Percentiles rank a stretch among this genome's conserved stretches.
These are phyloP conservation scores for Diaporthe caulivora DNA, from an alignment of 2,329 filamentous ascomycete species.

Conservation along the genomic window DNA sequence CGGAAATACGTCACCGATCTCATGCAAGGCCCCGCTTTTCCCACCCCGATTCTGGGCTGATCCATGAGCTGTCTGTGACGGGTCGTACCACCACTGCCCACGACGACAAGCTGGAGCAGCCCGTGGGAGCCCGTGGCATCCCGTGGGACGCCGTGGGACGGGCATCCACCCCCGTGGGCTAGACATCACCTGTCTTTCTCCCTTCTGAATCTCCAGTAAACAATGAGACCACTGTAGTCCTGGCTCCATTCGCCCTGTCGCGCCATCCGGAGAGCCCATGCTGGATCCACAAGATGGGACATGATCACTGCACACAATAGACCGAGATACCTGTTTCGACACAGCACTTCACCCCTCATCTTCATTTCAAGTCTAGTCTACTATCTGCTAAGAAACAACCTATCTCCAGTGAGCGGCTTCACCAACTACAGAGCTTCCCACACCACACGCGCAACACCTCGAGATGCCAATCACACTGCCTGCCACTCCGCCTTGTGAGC, in stretches of 20 bases:
- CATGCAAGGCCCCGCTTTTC: constrained; percentile 36
- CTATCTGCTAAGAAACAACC: neutral
- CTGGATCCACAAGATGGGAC: neutral
- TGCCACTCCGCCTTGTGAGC: constrained; percentile 37
- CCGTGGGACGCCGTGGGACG: too few species aligned
- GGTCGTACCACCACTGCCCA: constrained; percentile 20
- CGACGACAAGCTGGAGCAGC: neutral
- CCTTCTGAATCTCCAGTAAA: neutral
- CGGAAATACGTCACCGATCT: constrained; percentile 34
- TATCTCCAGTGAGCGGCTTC: neutral
- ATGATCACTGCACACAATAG: neutral
- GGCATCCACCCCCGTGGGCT: neutral
- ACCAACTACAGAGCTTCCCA: neutral
- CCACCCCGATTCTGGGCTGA: constrained; percentile 37
- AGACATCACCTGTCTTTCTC: neutral
- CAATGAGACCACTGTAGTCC: constrained; percentile 7
- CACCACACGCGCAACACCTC: too few species aligned
- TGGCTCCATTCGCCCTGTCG: neutral
- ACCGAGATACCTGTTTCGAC: neutral
- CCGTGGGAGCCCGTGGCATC: too few species aligned
- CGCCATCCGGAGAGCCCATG: too few species aligned
- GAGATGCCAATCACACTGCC: neutral
- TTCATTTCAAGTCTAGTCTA: neutral
- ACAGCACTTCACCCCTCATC: neutral
- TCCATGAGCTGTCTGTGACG: constrained; percentile 28